These are phyloP conservation scores for Spinellus fusiger DNA, from an alignment of 192 early-diverging fungal genomes.

Conservation along the genomic window DNA sequence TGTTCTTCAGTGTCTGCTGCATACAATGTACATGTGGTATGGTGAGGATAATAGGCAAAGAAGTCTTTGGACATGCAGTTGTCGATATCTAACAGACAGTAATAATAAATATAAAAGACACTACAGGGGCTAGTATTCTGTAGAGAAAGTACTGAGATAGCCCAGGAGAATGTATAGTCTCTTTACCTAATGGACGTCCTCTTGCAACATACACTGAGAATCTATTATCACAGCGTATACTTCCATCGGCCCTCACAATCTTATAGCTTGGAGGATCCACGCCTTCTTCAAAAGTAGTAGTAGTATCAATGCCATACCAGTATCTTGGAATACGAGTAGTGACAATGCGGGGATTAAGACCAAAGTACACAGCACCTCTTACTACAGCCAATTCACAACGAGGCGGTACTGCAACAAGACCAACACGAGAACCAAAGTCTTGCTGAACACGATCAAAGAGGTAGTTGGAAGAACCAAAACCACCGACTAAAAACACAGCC, in stretches of 20 bases:
- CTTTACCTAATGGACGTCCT: conserved; percentile 28
- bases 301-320: conserved; percentile 47
- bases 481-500: conserved; percentile 53
- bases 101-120: background rate
- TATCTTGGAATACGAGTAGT: conserved; percentile 44
- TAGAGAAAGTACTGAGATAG: background rate
- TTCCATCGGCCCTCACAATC: conserved; percentile 40
- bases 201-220: conserved; percentile 43
- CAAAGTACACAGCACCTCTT: conserved; percentile 48
- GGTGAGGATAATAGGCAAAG: conserved; percentile 37
- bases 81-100: conserved; percentile 25
- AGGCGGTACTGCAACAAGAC: conserved; percentile 43
- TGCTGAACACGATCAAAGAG: conserved; percentile 41
- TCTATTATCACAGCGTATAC: conserved; percentile 40
- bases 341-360: conserved; percentile 42
- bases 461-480: conserved; percentile 50
- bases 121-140: background rate
- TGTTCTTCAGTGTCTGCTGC: conserved; percentile 34
- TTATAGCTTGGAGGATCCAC: conserved; percentile 39
- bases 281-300: conserved; percentile 44
- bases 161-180: background rate
- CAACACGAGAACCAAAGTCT: conserved; percentile 40
- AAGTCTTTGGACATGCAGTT: conserved; percentile 34
- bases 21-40: conserved; percentile 35
- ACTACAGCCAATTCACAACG: conserved; percentile 47